Conservation (phyloP, 164 flowering plant species). For the Annona cherimola region DNA sequence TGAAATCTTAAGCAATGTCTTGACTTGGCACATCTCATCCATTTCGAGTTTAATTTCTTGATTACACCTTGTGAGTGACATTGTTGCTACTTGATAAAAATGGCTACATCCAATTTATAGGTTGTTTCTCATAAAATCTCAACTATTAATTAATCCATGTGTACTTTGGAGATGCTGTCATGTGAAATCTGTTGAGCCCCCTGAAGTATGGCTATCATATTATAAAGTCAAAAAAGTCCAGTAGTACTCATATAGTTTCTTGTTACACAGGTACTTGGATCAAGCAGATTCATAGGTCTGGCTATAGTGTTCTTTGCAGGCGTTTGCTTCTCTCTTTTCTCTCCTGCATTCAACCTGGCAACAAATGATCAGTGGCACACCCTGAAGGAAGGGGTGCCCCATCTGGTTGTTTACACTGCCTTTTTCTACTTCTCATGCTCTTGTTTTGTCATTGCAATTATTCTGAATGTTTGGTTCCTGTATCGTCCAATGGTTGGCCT, state of each 20-base stretch:
- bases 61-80: background rate
- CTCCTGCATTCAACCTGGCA: conserved; percentile 78
- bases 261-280: conserved; percentile 58
- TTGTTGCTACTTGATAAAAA: background rate
- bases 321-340: conserved; percentile 66
- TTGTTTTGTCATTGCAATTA: conserved; percentile 53
- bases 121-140: no score
- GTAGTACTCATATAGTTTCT: background rate
- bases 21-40: background rate
- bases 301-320: conserved; percentile 66
- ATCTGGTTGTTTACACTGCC: conserved; percentile 66
- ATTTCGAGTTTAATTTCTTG: background rate
- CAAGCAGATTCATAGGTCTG: conserved; percentile 51
- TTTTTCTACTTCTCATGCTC: conserved; percentile 78
- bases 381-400: conserved; percentile 58
- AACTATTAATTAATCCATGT: no score
- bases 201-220: no score
- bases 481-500: conserved; percentile 52
- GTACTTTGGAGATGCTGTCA: no score
- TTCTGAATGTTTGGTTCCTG: conserved; percentile 59
- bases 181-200: no score
- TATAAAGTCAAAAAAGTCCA: no score
- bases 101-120: no score
- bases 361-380: conserved; percentile 80
- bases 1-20: background rate